These are phyloP conservation scores for Lactarius tabidus DNA, from an alignment of 768 basidiomycete species.

Conservation along the genomic window DNA sequence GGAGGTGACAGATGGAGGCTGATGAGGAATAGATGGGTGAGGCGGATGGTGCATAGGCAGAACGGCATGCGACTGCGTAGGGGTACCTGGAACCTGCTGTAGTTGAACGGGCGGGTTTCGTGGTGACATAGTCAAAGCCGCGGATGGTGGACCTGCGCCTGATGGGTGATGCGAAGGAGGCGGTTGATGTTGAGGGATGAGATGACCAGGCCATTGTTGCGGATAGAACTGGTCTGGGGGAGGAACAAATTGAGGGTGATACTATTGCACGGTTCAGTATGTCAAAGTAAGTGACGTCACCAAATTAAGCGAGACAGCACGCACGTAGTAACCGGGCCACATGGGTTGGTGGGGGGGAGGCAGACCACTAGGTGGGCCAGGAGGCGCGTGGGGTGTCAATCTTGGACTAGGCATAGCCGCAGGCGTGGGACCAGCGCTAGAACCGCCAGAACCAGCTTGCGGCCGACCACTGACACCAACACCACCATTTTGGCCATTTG, in stretches of 20 bases:
- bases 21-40: conserved; percentile 44
- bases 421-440: conserved; percentile 36
- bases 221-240: conserved; percentile 40
- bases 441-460: conserved; percentile 40
- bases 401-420: conserved; percentile 64
- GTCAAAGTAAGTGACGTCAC: conserved; percentile 16
- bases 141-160: conserved; percentile 42
- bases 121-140: conserved; percentile 65
- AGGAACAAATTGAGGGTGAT: conserved; percentile 32
- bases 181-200: conserved; percentile 35
- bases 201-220: conserved; percentile 33
- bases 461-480: conserved; percentile 36
- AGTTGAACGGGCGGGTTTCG: conserved; percentile 51
- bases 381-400: conserved; percentile 55
- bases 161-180: conserved; percentile 46
- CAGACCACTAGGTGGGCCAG: conserved; percentile 49
- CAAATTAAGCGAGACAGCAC: conserved; percentile 27
- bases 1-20: conserved; percentile 53
- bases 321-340: conserved; percentile 56
- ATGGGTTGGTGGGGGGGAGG: conserved; percentile 40
- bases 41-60: conserved; percentile 44
- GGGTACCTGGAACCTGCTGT: conserved; percentile 56
- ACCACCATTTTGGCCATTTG: conserved; percentile 46
- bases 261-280: conserved; percentile 35
- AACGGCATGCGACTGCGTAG: conserved; percentile 59